Evolutionary conservation across 1,139 yeast species (phyloP).

Genomic region (Scheffersomyces insectosa): DNA sequence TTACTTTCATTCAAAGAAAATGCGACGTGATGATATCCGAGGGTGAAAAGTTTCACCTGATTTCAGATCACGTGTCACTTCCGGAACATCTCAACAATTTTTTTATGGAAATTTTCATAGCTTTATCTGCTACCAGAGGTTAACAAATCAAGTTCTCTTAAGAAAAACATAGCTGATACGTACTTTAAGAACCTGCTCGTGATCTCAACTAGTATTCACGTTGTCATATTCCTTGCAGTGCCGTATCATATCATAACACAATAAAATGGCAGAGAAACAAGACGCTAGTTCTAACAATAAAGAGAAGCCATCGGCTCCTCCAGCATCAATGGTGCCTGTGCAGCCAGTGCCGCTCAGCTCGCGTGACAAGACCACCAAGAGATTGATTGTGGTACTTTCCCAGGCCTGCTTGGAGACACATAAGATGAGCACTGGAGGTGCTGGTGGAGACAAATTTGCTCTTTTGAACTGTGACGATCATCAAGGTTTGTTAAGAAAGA

Average conservation of each 20-base stretch:
- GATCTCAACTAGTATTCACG: too few species aligned
- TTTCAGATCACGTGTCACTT: too few species aligned
- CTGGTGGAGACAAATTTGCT: slow-evolving; percentile 91
- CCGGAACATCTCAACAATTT: too few species aligned
- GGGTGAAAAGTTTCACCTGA: too few species aligned
- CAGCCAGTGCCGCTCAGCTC: slow-evolving; percentile 82
- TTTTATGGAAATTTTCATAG: too few species aligned
- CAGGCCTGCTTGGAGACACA: slow-evolving; percentile 96
- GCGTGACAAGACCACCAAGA: slow-evolving; percentile 77
- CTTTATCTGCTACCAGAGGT: too few species aligned
- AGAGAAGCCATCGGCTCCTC: slow-evolving; percentile 43
- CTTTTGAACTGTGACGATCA: slow-evolving; percentile 96
- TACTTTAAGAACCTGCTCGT: too few species aligned
- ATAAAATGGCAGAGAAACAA: slow-evolving; percentile 30
- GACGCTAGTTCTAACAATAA: slow-evolving; percentile 17
- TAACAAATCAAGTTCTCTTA: too few species aligned
- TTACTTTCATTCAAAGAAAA: too few species aligned
- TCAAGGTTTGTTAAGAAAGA: slow-evolving; percentile 89
- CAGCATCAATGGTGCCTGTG: slow-evolving; percentile 77
- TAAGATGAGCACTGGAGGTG: slow-evolving; percentile 70
- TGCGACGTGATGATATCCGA: too few species aligned
- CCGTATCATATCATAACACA: slow-evolving; percentile 6
- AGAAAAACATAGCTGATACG: too few species aligned
- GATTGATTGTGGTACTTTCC: slow-evolving; percentile 88
- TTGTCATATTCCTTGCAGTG: too few species aligned